Evolutionary conservation across 805 yeast genomes (phyloP).

Genomic region (Ogataea nonfermentans): DNA sequence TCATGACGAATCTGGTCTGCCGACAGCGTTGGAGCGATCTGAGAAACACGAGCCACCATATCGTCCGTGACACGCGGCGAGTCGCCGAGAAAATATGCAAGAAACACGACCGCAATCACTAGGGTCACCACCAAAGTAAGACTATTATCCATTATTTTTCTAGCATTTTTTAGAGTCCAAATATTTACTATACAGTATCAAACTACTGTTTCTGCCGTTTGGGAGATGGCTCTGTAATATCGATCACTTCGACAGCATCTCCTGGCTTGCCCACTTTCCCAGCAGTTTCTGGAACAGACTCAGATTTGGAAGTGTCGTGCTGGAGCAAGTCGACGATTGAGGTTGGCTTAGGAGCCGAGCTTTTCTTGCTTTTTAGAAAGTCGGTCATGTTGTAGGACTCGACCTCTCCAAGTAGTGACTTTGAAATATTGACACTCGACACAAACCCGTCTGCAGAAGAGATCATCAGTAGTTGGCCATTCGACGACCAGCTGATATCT

Average conservation of each 20-base stretch:
- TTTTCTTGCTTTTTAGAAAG: not conserved
- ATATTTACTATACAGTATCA: not conserved
- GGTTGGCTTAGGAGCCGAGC: not conserved
- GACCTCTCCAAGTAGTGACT: slow-evolving; percentile 55
- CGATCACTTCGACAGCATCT: slow-evolving; percentile 10
- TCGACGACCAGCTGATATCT: slow-evolving; percentile 80
- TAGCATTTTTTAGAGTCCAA: not conserved
- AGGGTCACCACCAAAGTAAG: slow-evolving; percentile 50
- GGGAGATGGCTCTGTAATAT: slow-evolving; percentile 7
- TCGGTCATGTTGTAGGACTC: slow-evolving; percentile 18
- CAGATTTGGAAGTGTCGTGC: not conserved
- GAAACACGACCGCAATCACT: slow-evolving; percentile 52
- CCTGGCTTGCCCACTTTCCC: slow-evolving; percentile 8
- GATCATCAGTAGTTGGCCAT: slow-evolving; percentile 67
- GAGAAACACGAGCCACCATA: slow-evolving; percentile 85
- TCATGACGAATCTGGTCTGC: slow-evolving; percentile 71
- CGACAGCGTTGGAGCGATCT: slow-evolving; percentile 73
- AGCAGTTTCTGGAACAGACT: not conserved
- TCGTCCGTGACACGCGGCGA: slow-evolving; percentile 46
- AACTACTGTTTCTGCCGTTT: slow-evolving; percentile 2
- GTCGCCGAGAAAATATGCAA: slow-evolving; percentile 49
- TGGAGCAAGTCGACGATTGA: slow-evolving; percentile 2
- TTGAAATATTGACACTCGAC: slow-evolving; percentile 57
- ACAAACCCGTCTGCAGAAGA: slow-evolving; percentile 95
- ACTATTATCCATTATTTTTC: slow-evolving; percentile 33